Evolutionary conservation across 176 grass and related monocot species (phyloP).

Genomic region (Melocanna baccifera): DNA sequence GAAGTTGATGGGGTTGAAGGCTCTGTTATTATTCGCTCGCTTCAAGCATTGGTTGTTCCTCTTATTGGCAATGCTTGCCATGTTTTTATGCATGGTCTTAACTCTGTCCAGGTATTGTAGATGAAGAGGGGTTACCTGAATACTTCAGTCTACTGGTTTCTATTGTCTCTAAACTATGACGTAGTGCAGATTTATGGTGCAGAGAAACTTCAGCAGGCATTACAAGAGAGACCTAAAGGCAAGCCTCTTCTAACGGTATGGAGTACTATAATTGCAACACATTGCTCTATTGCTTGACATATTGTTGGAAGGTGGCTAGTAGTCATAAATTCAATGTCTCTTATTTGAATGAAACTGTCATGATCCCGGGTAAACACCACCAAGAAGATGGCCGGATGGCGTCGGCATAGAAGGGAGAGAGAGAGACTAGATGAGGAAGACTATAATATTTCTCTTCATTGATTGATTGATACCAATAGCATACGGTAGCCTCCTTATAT

Average conservation of each 20-base stretch:
- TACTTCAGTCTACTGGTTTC: background rate
- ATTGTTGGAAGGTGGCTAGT: background rate
- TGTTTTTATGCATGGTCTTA: slow-evolving; percentile 96
- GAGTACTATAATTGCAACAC: background rate
- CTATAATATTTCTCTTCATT: too few species aligned
- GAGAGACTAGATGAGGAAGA: too few species aligned
- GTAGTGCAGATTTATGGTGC: slow-evolving; percentile 82
- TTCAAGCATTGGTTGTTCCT: slow-evolving; percentile 78
- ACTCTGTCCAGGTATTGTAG: slow-evolving; percentile 75
- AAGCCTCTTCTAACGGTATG: slow-evolving; percentile 79
- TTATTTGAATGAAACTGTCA: background rate
- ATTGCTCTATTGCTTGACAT: background rate
- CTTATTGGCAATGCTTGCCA: slow-evolving; percentile 83
- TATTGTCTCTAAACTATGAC: slow-evolving; percentile 31
- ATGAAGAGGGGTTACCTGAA: background rate
- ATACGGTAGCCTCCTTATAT: too few species aligned
- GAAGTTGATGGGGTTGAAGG: slow-evolving; percentile 62
- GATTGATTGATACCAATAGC: too few species aligned
- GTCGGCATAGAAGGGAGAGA: too few species aligned
- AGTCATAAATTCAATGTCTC: background rate
- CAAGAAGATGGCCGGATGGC: too few species aligned
- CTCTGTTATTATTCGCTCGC: slow-evolving; percentile 61
- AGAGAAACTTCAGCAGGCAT: slow-evolving; percentile 77
- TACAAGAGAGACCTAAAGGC: slow-evolving; percentile 68
- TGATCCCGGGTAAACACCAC: too few species aligned